Conservation (phyloP, 1,284 basidiomycete species). For the Inonotus obliquus region DNA sequence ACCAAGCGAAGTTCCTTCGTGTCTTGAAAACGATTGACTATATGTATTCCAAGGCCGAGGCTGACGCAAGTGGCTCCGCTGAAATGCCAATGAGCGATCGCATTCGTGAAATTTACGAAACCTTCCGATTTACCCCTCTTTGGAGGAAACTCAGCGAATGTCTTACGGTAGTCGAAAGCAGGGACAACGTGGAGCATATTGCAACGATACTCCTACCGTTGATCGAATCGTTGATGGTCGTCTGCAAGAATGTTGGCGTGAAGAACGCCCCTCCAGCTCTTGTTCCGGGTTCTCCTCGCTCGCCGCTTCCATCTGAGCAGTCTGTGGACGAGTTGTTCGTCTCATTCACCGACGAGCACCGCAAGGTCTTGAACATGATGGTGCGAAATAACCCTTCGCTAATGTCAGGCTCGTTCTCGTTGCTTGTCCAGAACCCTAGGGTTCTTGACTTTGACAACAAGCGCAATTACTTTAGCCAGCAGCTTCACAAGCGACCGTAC, state of each 20-base stretch:
- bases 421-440: slow-evolving; percentile 93
- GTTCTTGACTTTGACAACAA: slow-evolving; percentile 99
- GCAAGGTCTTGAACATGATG: slow-evolving; percentile 95
- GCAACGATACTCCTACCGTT: slow-evolving; percentile 87
- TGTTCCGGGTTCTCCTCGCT: slow-evolving; percentile 60
- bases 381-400: slow-evolving; percentile 96
- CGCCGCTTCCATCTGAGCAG: slow-evolving; percentile 60
- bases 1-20: slow-evolving; percentile 88
- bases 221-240: slow-evolving; percentile 96
- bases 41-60: slow-evolving; percentile 55
- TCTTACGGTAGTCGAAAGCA: slow-evolving; percentile 76
- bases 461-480: slow-evolving; percentile 96
- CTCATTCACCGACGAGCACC: slow-evolving; percentile 90
- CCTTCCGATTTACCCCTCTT: slow-evolving; percentile 80
- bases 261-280: slow-evolving; percentile 49
- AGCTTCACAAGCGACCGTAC: slow-evolving; percentile 84
- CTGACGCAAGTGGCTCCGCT: slow-evolving; percentile 2
- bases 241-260: slow-evolving; percentile 89
- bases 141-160: slow-evolving; percentile 88
- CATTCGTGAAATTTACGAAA: slow-evolving; percentile 81
- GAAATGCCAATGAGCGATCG: slow-evolving; percentile 64
- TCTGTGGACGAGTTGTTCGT: slow-evolving; percentile 89
- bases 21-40: slow-evolving; percentile 96
- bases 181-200: slow-evolving; percentile 78
- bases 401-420: slow-evolving; percentile 97